Base-by-base conservation (phyloP, 805 yeast genomes). In the Candida parachauliodes region DNA sequence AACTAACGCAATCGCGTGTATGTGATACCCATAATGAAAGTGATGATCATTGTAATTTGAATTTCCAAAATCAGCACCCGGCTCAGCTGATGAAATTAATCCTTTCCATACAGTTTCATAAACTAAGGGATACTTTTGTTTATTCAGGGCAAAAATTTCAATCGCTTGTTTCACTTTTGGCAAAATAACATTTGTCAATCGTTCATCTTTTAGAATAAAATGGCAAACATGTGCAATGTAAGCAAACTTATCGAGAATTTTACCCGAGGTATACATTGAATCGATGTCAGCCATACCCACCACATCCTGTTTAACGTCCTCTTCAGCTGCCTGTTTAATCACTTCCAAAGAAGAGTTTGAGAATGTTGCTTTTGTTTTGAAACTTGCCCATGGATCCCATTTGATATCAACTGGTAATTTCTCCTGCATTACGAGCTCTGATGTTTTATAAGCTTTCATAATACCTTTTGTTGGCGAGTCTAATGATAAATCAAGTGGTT, bases 181-280 rank as follows among this genome's bases (percentile, higher is more conserved):
- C 30, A 88, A 62, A 27, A 84, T 62, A 7, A 57, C 56, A 10
- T 56, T 48, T 1, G 93, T 73, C 39, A 83, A 59, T 1, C 52
- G 56, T 0, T 60, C 53, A 52, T 89, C 83, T 14, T 75, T 55
- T 31, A 91, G 57, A 14, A 91, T 70, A 44, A 70, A 79, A 38
- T 83, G 79, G 26, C 82, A 78, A 8, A 81, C 86, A 45, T 83
- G 83, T 10, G 88, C 68, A 36, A 93, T 74, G 70, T 84, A 83
- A 0, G 98, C 96, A 60, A 85, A 93, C 62, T 89, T 93, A 48
- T 88, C 96, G 34, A 89, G 65, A 19, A 79, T 72, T 57, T 93
- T 91, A 9, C 98, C 98, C 2, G 95, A 75, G 15, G 86, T 79
- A 61, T 91, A 91, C 85, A 89, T 89, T 0, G 96, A 87, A 44